phyloP scores from a whole-genome alignment of 331 rosid species.

The Acacia concinna region DNA sequence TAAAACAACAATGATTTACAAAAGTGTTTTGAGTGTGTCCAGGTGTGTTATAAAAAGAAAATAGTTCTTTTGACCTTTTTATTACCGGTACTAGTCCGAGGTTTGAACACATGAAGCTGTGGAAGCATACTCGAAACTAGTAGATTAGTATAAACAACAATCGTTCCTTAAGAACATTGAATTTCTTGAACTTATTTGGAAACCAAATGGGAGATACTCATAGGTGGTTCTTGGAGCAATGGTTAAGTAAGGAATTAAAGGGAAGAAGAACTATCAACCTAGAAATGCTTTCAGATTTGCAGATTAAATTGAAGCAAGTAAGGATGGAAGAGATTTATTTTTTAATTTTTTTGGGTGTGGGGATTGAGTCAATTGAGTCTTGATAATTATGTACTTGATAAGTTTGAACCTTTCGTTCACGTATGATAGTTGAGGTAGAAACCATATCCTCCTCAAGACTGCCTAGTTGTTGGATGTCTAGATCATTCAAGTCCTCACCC shows the following conservation, averaged over 20 bases:
- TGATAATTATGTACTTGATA: background rate
- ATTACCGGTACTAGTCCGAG: constrained; percentile 47
- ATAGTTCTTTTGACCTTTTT: constrained; percentile 56
- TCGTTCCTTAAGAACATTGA: background rate
- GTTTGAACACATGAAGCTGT: constrained; percentile 71
- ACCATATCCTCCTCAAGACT: constrained; percentile 56
- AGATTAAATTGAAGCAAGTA: background rate
- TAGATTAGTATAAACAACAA: constrained; percentile 17
- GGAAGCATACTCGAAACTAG: constrained; percentile 1
- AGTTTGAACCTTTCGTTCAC: constrained; percentile 62
- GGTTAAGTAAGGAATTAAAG: background rate
- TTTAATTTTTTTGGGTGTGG: too few relatives aligned
- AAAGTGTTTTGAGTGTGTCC: background rate
- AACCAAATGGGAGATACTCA: background rate
- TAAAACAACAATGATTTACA: background rate
- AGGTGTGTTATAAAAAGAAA: background rate
- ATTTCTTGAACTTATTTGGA: background rate
- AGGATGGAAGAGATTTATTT: too few relatives aligned
- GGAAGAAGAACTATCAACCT: background rate
- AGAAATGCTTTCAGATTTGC: constrained; percentile 2
- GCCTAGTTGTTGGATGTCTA: constrained; percentile 49
- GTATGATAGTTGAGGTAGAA: constrained; percentile 52
- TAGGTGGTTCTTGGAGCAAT: background rate
- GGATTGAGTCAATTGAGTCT: background rate
- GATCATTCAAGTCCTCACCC: constrained; percentile 62